Conservation (phyloP, 148 eudicot species). For the Fagopyrum homotropicum region DNA sequence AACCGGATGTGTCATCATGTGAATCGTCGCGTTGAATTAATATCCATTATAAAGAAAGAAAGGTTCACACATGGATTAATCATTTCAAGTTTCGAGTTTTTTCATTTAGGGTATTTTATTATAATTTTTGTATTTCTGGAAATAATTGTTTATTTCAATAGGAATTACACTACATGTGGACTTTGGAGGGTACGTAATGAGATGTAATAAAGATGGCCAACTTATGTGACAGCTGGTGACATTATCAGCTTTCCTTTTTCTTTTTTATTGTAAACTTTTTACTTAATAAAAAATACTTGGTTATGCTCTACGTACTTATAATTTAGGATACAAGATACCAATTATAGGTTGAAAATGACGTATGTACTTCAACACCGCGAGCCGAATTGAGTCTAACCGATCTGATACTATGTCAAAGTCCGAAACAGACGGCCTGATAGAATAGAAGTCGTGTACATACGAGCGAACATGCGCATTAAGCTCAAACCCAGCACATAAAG, state of each 20-base stretch:
- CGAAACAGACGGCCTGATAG: no score
- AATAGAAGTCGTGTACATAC: no score
- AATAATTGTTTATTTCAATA: neutral
- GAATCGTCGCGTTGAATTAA: neutral
- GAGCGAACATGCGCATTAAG: no score
- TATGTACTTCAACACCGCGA: no score
- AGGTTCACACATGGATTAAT: neutral
- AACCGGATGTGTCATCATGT: slow-evolving; percentile 33
- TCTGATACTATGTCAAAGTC: no score
- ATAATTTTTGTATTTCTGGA: neutral
- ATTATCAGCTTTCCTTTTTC: neutral
- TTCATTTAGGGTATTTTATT: neutral
- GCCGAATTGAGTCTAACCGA: no score
- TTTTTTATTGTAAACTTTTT: neutral
- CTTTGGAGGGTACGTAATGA: neutral
- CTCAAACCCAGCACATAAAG: no score
- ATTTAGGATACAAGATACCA: no score
- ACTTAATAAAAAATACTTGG: neutral
- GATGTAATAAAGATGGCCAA: slow-evolving; percentile 5
- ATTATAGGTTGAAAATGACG: no score
- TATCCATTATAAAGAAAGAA: neutral
- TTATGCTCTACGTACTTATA: neutral
- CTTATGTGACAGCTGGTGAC: slow-evolving; percentile 3
- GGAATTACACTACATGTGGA: slow-evolving; percentile 1
- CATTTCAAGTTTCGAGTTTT: neutral